Conservation (phyloP, 2,329 filamentous ascomycete genomes). For the Pseudopithomyces chartarum region DNA sequence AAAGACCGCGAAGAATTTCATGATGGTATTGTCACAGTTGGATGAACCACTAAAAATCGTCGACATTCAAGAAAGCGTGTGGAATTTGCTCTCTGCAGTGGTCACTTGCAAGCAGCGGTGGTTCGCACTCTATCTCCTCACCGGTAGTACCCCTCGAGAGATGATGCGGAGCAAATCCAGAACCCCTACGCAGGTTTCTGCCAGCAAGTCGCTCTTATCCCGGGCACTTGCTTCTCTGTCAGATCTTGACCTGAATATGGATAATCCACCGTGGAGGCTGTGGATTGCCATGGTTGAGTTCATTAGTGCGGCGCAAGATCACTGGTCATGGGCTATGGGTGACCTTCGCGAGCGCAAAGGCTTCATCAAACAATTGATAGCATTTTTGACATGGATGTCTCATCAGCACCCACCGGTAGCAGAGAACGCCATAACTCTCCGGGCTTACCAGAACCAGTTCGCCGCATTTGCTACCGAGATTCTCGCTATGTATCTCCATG, state of each 20-base stretch:
- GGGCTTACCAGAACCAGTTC: constrained; percentile 57
- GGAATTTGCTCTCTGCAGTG: constrained; percentile 85
- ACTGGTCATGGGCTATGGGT: constrained; percentile 93
- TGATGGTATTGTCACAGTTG: constrained; percentile 76
- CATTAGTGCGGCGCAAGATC: constrained; percentile 84
- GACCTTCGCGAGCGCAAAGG: constrained; percentile 73
- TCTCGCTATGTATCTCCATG: constrained; percentile 88
- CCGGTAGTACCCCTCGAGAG: constrained; percentile 81
- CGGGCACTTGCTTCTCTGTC: constrained; percentile 74
- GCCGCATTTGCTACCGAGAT: constrained; percentile 86
- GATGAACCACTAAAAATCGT: constrained; percentile 74
- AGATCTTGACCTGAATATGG: constrained; percentile 66
- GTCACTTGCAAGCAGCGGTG: constrained; percentile 92
- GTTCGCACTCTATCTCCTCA: constrained; percentile 92
- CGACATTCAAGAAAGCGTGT: constrained; percentile 70
- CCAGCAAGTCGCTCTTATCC: constrained; percentile 70
- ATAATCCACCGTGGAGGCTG: constrained; percentile 54
- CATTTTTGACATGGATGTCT: constrained; percentile 63
- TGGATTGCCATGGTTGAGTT: constrained; percentile 83
- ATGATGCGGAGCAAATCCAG: constrained; percentile 64
- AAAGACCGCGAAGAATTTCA: constrained; percentile 80
- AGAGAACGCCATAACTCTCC: constrained; percentile 26
- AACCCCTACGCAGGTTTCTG: constrained; percentile 42
- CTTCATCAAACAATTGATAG: constrained; percentile 74
- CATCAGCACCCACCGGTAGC: constrained; percentile 31